phyloP scores from a whole-genome alignment of 805 yeast species.

The Maudiozyma pseudohumilis region DNA sequence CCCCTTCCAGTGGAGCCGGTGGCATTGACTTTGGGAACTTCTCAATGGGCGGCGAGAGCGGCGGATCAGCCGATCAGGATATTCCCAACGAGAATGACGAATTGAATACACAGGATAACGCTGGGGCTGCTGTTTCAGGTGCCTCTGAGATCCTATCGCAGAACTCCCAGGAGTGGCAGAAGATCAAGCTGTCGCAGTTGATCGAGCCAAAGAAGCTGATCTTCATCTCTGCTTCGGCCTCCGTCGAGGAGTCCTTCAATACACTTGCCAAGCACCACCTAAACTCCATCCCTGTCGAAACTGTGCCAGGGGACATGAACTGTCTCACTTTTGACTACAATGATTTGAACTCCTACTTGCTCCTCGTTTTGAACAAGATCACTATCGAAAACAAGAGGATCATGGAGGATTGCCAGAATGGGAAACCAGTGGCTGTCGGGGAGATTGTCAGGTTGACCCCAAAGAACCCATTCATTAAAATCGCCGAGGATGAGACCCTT shows the following conservation, averaged over 20 bases:
- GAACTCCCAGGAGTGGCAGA: slow-evolving; percentile 50
- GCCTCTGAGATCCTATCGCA: slow-evolving; percentile 6
- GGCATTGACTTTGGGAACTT: neutral
- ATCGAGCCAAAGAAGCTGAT: slow-evolving; percentile 72
- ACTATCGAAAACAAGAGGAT: slow-evolving; percentile 29
- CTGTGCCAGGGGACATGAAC: slow-evolving; percentile 44
- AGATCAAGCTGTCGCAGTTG: slow-evolving; percentile 58
- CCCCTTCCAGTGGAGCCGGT: neutral
- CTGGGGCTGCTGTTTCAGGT: neutral
- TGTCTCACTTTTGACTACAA: slow-evolving; percentile 87
- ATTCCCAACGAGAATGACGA: neutral
- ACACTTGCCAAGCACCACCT: slow-evolving; percentile 59
- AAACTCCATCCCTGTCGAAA: slow-evolving; percentile 77
- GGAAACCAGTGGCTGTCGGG: slow-evolving; percentile 84
- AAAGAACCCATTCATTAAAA: slow-evolving; percentile 77
- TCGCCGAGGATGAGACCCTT: slow-evolving; percentile 59
- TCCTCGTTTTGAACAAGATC: slow-evolving; percentile 72
- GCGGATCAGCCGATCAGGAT: neutral
- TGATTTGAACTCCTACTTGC: slow-evolving; percentile 77
- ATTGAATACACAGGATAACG: neutral
- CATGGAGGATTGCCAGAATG: slow-evolving; percentile 58
- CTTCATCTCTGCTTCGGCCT: slow-evolving; percentile 50
- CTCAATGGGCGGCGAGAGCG: slow-evolving; percentile 2
- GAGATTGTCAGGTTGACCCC: slow-evolving; percentile 78
- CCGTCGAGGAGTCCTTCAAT: slow-evolving; percentile 86